Conservation (phyloP, 306 rosid genomes). For the Trichosanthes truncata region DNA sequence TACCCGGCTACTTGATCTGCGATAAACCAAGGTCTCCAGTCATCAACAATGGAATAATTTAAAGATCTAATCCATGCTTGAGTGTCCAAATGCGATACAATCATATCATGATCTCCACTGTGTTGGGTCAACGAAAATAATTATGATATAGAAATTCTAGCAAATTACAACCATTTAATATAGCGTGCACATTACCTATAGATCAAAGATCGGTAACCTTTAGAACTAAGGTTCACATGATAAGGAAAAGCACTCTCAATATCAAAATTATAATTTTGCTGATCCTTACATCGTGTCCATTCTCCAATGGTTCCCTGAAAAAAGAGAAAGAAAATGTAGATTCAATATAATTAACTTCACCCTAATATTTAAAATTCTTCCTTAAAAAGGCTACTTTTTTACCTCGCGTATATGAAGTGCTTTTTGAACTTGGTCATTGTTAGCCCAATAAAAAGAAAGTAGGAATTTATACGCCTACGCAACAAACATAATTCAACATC, state of each 20-base stretch:
- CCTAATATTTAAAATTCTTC: too few species aligned
- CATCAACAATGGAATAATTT: constrained; percentile 9
- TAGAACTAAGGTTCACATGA: background rate
- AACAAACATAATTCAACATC: background rate
- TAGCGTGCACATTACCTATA: background rate
- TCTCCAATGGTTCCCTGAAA: background rate
- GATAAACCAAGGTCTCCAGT: constrained; percentile 39
- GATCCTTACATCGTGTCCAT: background rate
- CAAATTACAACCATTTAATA: background rate
- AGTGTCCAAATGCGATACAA: constrained; percentile 12
- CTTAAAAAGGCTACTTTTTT: too few species aligned
- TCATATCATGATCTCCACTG: constrained; percentile 28
- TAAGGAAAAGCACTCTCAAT: background rate
- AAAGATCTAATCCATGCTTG: constrained; percentile 21
- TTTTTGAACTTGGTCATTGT: constrained; percentile 36
- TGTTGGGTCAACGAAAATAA: background rate
- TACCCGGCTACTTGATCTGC: constrained; percentile 22
- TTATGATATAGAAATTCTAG: background rate
- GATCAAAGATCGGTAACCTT: background rate
- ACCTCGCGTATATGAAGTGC: constrained; percentile 48
- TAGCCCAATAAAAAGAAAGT: constrained; percentile 44
- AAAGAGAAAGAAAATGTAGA: too few species aligned
- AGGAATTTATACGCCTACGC: constrained; percentile 11
- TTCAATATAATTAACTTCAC: too few species aligned
- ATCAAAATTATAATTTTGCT: background rate